These are phyloP conservation scores for Rhizopogon salebrosus DNA, from an alignment of 768 basidiomycete species.

Conservation along the genomic window DNA sequence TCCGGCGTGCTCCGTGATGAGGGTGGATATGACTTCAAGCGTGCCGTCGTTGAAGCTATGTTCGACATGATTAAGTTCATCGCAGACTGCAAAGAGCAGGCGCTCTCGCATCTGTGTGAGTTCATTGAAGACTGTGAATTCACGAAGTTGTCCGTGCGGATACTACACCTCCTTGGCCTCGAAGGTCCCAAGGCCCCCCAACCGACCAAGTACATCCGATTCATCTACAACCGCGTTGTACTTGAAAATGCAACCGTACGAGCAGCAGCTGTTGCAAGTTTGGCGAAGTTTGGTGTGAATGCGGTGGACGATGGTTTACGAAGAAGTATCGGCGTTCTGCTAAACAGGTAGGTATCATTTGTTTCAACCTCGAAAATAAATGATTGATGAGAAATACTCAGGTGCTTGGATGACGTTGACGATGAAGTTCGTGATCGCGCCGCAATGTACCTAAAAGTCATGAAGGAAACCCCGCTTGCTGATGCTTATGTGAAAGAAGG, in stretches of 20 bases:
- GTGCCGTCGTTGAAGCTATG: conserved; percentile 97
- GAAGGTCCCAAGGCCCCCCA: conserved; percentile 96
- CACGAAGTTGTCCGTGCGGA: conserved; percentile 96
- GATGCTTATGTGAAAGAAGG: conserved; percentile 91
- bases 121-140: conserved; percentile 99
- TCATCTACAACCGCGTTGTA: conserved; percentile 99
- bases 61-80: conserved; percentile 99
- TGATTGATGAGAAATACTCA: conserved; percentile 19
- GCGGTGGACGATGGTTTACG: conserved; percentile 72
- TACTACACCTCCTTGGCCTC: conserved; percentile 89
- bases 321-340: conserved; percentile 81
- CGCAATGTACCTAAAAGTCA: conserved; percentile 84
- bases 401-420: conserved; percentile 96
- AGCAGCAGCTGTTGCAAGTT: conserved; percentile 89
- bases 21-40: conserved; percentile 99
- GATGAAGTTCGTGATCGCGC: conserved; percentile 99
- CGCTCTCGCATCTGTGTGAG: conserved; percentile 95
- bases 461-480: conserved; percentile 75
- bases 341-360: conserved; percentile 56
- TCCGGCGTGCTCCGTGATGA: conserved; percentile 96
- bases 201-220: conserved; percentile 97
- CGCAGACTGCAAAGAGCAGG: conserved; percentile 92
- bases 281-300: conserved; percentile 96
- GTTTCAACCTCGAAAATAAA: neutral
- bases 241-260: conserved; percentile 97